Base-by-base conservation (phyloP, 2,329 filamentous ascomycete species). In the Neocatenulostroma microsporum region DNA sequence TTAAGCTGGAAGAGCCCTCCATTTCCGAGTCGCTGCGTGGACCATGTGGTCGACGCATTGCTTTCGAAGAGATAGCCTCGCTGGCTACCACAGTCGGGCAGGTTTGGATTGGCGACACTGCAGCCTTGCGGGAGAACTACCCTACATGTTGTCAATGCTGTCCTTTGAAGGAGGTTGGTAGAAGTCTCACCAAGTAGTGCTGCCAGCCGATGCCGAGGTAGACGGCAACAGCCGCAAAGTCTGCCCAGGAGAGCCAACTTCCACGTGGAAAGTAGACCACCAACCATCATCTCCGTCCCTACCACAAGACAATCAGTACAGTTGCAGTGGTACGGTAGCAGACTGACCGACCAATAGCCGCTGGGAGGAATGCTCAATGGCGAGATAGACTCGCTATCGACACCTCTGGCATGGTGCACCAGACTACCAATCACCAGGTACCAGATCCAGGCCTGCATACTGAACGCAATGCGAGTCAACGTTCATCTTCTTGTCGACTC, bases 201-300 rank as follows among this genome's bases (percentile, higher is more conserved):
- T 46, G 3, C 41, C 44, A 6, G 45, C 44, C 9, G 35, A 40
- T 1, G 51, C 48, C 3, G 45, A 49, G 0, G 50, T 54, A 3
- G 44, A 41, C 3, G 51, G 50, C 5, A 54, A 29, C 5, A 55
- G 35, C 19, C 46, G 42, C 6, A 53, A 40, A 12, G 38, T 30
- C 38, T 65, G 62, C 18, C 53, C 55, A 18, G 62, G 62, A 21
- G 53, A 59, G 3, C 63, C 63, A 2, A 65, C 57, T 30, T 50
- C 55, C 21, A 65, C 50, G n/a, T 53, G 49, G 45, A 66, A 66
- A 3, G 61, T 61, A 30, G 59, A 63, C 63, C n/a, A n/a, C n/a
- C n/a, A n/a, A n/a, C n/a, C 62, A 49, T 66, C 62, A 36, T 61
- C 56, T 32, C 62, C 62, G 24, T 65, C 60, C 42, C 62, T 41